phyloP scores from a whole-genome alignment of 176 grass and related monocot species.

The Saccharum spontaneum region DNA sequence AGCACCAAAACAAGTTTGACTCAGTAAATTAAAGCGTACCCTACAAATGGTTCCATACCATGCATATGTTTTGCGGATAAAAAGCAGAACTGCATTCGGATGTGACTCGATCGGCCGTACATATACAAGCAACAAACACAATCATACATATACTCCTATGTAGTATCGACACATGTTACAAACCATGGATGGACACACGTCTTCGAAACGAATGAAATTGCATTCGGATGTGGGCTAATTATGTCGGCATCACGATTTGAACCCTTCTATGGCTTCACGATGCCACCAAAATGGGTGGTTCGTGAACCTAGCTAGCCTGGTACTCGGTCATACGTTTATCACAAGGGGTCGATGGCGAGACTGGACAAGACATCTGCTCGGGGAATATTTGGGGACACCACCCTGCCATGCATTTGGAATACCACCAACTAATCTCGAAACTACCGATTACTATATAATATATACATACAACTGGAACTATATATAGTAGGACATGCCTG shows the following conservation, averaged over 20 bases:
- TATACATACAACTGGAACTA: background rate
- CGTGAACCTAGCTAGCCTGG: background rate
- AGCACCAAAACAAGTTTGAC: background rate
- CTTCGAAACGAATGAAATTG: background rate
- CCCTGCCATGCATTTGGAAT: background rate
- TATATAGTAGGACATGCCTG: background rate
- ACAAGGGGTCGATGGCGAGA: background rate
- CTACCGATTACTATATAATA: background rate
- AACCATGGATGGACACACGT: background rate
- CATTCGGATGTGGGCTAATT: background rate
- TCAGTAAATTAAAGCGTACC: no score
- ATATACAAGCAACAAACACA: no score
- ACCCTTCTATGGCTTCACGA: background rate
- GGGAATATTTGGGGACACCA: background rate
- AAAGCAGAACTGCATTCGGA: no score
- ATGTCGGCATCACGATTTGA: background rate
- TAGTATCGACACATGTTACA: background rate
- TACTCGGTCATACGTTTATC: slow-evolving; percentile 13
- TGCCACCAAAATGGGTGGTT: background rate
- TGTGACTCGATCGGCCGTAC: no score
- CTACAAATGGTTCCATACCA: no score
- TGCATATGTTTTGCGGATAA: no score
- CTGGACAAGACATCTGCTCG: background rate
- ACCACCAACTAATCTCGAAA: background rate
- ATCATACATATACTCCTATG: no score